Evolutionary conservation across 345 rosid genomes (phyloP).

Genomic region (Geranium brycei): DNA sequence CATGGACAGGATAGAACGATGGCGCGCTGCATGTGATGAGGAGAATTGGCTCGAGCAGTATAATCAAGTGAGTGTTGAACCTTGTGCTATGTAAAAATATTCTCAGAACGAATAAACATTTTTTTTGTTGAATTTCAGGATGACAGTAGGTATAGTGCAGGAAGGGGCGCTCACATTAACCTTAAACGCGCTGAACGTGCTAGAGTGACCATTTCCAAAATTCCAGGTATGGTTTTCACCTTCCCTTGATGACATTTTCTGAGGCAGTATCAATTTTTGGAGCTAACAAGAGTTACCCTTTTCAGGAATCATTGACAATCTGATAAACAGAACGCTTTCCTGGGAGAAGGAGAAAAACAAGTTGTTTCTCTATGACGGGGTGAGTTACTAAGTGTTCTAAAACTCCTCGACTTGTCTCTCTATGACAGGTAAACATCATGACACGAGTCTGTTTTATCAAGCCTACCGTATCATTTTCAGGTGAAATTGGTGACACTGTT

Average conservation of each 20-base stretch:
- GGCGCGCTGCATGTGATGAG: slow-evolving; percentile 92
- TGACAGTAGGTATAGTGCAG: slow-evolving; percentile 67
- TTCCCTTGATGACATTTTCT: slow-evolving; percentile 1
- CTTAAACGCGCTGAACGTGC: slow-evolving; percentile 93
- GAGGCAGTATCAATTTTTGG: slow-evolving; percentile 1
- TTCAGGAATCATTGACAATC: slow-evolving; percentile 73
- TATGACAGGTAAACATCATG: too few relatives aligned
- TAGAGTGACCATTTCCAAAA: slow-evolving; percentile 62
- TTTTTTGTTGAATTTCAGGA: slow-evolving; percentile 36
- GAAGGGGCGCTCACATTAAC: slow-evolving; percentile 87
- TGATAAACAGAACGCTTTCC: slow-evolving; percentile 53
- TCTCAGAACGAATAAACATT: neutral
- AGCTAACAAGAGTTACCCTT: slow-evolving; percentile 4
- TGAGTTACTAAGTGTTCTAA: slow-evolving; percentile 20
- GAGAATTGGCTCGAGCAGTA: slow-evolving; percentile 96
- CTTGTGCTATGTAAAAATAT: neutral
- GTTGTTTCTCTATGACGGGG: slow-evolving; percentile 81
- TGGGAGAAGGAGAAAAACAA: slow-evolving; percentile 71
- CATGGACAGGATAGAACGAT: slow-evolving; percentile 80
- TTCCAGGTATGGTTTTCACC: slow-evolving; percentile 47
- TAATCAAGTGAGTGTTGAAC: slow-evolving; percentile 40
- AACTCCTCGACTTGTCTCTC: too few relatives aligned
- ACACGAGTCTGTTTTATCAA: too few relatives aligned
- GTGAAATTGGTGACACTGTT: slow-evolving; percentile 66
- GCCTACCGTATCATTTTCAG: slow-evolving; percentile 22